A percentile compares a stretch with the other conserved stretches of the same genome.
phyloP scores from a whole-genome alignment of 2,329 filamentous ascomycete species.

The Ilyonectria sp. region DNA sequence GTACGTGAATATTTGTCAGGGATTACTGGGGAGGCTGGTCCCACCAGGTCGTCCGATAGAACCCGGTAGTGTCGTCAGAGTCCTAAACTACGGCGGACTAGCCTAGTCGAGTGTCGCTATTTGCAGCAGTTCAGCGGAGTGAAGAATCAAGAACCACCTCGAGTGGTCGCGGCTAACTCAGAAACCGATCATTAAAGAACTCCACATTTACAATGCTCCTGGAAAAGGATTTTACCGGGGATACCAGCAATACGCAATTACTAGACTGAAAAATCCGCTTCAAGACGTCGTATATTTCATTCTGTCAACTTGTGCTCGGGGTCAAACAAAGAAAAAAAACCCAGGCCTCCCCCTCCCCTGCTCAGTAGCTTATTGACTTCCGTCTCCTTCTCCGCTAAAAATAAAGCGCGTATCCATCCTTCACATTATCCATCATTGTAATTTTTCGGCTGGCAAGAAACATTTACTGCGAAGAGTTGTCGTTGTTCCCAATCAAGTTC shows the following conservation, averaged over 20 bases:
- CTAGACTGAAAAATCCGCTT: neutral
- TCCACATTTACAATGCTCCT: neutral
- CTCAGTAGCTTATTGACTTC: neutral
- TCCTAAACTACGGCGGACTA: neutral
- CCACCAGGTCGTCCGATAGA: neutral
- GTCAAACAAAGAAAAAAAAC: neutral
- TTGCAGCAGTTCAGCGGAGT: neutral
- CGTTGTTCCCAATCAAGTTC: conserved; percentile 68
- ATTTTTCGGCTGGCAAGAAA: neutral
- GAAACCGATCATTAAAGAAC: too few relatives aligned
- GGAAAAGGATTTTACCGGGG: neutral
- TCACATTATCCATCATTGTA: neutral
- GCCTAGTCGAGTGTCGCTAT: neutral
- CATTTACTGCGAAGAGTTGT: conserved; percentile 50
- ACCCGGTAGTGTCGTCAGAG: neutral
- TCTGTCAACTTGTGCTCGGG: neutral
- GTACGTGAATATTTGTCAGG: neutral
- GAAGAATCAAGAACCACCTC: neutral
- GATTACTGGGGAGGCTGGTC: neutral
- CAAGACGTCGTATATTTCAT: neutral
- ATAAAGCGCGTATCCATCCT: neutral
- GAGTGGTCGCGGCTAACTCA: neutral
- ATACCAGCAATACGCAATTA: too few relatives aligned
- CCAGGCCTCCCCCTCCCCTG: neutral
- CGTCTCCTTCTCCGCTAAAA: neutral